Evolutionary conservation across 2,329 filamentous ascomycete species (phyloP).

Genomic region (Harringtonia aguacate): DNA sequence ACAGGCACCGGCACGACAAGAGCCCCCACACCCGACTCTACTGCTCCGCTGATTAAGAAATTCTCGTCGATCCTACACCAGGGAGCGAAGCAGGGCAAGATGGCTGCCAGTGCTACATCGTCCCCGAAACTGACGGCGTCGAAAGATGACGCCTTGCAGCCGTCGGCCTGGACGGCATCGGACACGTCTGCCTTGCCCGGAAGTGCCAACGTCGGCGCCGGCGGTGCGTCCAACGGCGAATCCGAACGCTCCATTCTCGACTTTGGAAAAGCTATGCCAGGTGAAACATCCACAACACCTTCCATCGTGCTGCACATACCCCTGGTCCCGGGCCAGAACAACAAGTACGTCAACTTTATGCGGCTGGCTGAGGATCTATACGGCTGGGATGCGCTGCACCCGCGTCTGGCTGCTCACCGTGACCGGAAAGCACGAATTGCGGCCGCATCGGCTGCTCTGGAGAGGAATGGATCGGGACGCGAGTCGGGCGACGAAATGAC

Average conservation of each 20-base stretch:
- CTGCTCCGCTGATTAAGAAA: conserved; percentile 26
- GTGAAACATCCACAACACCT: conserved; percentile 50
- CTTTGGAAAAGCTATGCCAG: conserved; percentile 48
- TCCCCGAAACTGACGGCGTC: conserved; percentile 39
- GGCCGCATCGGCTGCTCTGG: conserved; percentile 75
- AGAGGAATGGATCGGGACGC: conserved; percentile 58
- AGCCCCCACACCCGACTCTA: conserved; percentile 2
- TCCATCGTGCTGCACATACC: conserved; percentile 80
- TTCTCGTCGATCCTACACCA: conserved; percentile 33
- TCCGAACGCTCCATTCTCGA: conserved; percentile 48
- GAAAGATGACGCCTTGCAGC: conserved; percentile 28
- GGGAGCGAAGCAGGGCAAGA: conserved; percentile 24
- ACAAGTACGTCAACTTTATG: conserved; percentile 92
- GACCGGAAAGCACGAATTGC: conserved; percentile 82
- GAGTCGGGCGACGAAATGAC: conserved; percentile 78
- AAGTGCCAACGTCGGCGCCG: conserved; percentile 10
- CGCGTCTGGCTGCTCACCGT: conserved; percentile 77
- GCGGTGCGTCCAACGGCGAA: conserved; percentile 5
- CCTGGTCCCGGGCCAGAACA: conserved; percentile 61
- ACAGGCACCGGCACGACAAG: conserved; percentile 9
- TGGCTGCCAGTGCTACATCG: conserved; percentile 22
- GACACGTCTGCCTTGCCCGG: conserved; percentile 20
- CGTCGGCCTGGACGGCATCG: conserved; percentile 16
- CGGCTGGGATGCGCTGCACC: conserved; percentile 88
- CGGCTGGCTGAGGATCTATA: conserved; percentile 88